These are phyloP conservation scores for Ettlia oleoabundans DNA, from an alignment of 139 green algal genomes.

Conservation along the genomic window DNA sequence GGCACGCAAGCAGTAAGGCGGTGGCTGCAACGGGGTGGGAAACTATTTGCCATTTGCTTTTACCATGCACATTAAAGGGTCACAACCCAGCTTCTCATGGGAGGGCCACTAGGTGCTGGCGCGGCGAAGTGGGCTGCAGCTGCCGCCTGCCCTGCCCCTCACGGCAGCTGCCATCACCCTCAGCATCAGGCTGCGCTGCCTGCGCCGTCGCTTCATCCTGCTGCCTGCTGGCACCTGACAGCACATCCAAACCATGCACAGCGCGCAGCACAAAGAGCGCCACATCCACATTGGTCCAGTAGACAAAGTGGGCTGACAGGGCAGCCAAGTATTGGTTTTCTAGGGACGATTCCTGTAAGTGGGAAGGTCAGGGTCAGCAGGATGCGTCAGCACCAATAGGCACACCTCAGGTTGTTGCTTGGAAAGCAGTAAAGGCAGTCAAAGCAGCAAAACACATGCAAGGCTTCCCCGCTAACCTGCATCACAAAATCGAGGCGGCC, in stretches of 20 bases:
- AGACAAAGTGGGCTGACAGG: constrained; percentile 60
- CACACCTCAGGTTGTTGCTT: too few relatives aligned
- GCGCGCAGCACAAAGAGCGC: constrained; percentile 64
- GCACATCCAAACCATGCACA: constrained; percentile 54
- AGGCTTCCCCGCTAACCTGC: too few relatives aligned
- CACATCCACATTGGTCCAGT: constrained; percentile 61
- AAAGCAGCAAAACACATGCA: too few relatives aligned
- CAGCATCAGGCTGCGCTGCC: neutral
- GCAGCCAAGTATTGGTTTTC: constrained; percentile 60
- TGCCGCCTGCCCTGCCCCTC: neutral
- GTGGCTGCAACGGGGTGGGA: neutral
- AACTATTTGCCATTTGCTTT: neutral
- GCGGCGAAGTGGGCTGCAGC: constrained; percentile 17
- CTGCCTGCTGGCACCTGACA: constrained; percentile 35
- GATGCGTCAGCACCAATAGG: too few relatives aligned
- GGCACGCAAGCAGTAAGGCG: neutral
- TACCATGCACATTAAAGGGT: neutral
- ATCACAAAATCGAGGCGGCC: constrained; percentile 69
- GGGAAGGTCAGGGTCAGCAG: neutral
- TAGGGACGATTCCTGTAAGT: constrained; percentile 56
- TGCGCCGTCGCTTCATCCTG: neutral
- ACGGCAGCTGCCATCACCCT: neutral
- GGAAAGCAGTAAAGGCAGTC: too few relatives aligned
- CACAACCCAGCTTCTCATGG: neutral
- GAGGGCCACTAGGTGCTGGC: constrained; percentile 16